Conservation (phyloP, 2,329 filamentous ascomycete species). For the Pleochaeta shiraiana region DNA sequence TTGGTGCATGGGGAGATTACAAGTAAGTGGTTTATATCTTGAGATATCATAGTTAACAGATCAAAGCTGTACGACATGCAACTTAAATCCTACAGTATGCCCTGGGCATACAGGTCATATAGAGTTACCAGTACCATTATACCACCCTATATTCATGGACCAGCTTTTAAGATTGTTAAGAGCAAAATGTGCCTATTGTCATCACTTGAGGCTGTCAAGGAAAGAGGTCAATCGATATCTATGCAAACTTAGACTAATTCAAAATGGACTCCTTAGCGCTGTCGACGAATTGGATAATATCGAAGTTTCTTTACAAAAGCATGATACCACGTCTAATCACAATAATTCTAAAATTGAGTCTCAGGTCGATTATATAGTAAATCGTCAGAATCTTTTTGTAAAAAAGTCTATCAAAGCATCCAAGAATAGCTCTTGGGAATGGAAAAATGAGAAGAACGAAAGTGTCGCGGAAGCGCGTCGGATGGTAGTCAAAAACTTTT, state of each 20-base stretch:
- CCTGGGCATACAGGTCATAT: constrained; percentile 92
- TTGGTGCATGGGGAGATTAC: constrained; percentile 76
- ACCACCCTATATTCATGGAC: constrained; percentile 94
- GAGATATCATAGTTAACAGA: constrained; percentile 7
- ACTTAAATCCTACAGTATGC: constrained; percentile 58
- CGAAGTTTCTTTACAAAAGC: constrained; percentile 12
- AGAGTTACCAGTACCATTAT: constrained; percentile 78
- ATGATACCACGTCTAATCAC: constrained; percentile 9
- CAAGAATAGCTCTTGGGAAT: constrained; percentile 22
- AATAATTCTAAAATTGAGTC: constrained; percentile 17
- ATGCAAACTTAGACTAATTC: constrained; percentile 70
- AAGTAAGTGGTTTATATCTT: constrained; percentile 32
- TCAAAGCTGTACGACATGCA: constrained; percentile 73
- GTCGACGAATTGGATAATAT: constrained; percentile 29
- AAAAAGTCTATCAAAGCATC: constrained; percentile 44
- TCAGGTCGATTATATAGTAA: constrained; percentile 26
- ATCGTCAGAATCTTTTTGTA: constrained; percentile 44
- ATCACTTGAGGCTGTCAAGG: constrained; percentile 59
- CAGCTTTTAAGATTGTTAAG: constrained; percentile 69
- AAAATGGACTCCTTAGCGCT: constrained; percentile 57
- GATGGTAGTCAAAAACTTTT: constrained; percentile 58
- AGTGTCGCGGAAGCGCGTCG: constrained; percentile 58
- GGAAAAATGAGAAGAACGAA: constrained; percentile 47
- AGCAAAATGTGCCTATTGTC: constrained; percentile 79
- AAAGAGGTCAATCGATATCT: constrained; percentile 55